These are phyloP conservation scores for Crithidia fasciculata DNA, from an alignment of 208 protist species.

Conservation along the genomic window DNA sequence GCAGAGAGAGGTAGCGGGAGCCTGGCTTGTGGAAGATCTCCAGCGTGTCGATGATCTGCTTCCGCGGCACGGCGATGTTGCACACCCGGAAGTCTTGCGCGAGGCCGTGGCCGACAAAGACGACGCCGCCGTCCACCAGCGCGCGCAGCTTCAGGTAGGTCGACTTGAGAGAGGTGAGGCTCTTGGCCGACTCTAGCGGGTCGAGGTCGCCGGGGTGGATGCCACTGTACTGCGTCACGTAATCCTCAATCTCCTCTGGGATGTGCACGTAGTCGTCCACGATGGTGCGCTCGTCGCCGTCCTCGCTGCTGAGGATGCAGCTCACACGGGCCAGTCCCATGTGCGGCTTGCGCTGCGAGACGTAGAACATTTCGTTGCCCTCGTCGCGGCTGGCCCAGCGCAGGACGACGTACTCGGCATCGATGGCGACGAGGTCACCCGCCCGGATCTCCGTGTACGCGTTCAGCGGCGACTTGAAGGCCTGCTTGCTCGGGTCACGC, in stretches of 20 bases:
- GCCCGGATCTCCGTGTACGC: conserved; percentile 74
- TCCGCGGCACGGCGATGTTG: conserved; percentile 94
- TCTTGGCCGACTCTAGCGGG: conserved; percentile 85
- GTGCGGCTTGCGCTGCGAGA: conserved; percentile 67
- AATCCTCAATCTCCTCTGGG: conserved; percentile 88
- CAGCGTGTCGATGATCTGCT: conserved; percentile 97
- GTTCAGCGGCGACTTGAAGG: conserved; percentile 73
- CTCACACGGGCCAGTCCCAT: conserved; percentile 90
- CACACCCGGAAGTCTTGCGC: conserved; percentile 96
- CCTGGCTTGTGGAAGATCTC: conserved; percentile 93
- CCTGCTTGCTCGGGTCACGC: conserved; percentile 53
- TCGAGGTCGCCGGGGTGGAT: conserved; percentile 96
- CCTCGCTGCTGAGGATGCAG: conserved; percentile 81
- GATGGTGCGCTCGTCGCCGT: conserved; percentile 87
- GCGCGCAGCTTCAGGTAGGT: conserved; percentile 94
- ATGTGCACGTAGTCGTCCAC: conserved; percentile 92
- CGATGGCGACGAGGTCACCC: conserved; percentile 85
- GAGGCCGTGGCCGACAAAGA: conserved; percentile 97
- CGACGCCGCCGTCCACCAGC: conserved; percentile 91
- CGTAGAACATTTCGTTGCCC: conserved; percentile 47
- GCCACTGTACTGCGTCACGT: conserved; percentile 93
- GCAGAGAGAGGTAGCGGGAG: conserved; percentile 91
- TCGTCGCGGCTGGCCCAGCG: conserved; percentile 68
- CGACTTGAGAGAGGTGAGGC: conserved; percentile 94
- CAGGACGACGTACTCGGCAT: conserved; percentile 91